A percentile compares a stretch with the other conserved stretches of the same genome.
phyloP scores from a whole-genome alignment of 164 flowering plant genomes.

The Cinnamomum micranthum region DNA sequence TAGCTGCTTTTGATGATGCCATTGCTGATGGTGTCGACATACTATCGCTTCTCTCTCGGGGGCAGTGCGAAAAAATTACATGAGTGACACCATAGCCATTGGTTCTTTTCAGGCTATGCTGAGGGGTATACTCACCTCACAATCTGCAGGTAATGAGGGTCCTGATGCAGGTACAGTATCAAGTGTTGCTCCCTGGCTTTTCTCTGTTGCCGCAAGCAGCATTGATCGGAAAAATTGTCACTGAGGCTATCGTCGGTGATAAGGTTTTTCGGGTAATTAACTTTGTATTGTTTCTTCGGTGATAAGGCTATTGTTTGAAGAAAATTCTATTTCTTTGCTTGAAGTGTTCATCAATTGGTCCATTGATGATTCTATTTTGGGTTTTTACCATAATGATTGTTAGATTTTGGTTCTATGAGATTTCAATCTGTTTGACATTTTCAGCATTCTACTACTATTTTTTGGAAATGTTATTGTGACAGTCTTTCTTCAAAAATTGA shows the following conservation, averaged over 20 bases:
- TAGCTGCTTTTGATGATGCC: conserved; percentile 77
- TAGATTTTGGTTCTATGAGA: too few species aligned
- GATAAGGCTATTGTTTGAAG: too few species aligned
- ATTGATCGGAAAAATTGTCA: conserved; percentile 49
- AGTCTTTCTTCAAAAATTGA: too few species aligned
- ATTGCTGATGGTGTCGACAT: conserved; percentile 77
- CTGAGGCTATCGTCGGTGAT: neutral
- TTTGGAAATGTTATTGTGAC: too few species aligned
- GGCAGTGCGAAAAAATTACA: conserved; percentile 22
- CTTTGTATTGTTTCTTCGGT: too few species aligned
- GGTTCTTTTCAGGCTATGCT: conserved; percentile 76
- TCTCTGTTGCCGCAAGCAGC: conserved; percentile 72
- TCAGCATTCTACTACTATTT: too few species aligned
- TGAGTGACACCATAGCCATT: conserved; percentile 39
- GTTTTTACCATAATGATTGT: too few species aligned
- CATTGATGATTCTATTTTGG: too few species aligned
- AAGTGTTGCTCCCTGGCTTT: conserved; percentile 73
- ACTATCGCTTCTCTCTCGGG: conserved; percentile 69
- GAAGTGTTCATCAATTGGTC: too few species aligned
- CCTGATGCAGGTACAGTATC: conserved; percentile 30
- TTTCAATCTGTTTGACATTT: too few species aligned
- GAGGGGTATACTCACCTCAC: conserved; percentile 58
- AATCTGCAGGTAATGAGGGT: conserved; percentile 75
- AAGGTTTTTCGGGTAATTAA: neutral
- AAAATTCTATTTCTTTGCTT: too few species aligned